These are phyloP conservation scores for Stephanodiscus minutulus DNA, from an alignment of 108 stramenopile species.

Conservation along the genomic window DNA sequence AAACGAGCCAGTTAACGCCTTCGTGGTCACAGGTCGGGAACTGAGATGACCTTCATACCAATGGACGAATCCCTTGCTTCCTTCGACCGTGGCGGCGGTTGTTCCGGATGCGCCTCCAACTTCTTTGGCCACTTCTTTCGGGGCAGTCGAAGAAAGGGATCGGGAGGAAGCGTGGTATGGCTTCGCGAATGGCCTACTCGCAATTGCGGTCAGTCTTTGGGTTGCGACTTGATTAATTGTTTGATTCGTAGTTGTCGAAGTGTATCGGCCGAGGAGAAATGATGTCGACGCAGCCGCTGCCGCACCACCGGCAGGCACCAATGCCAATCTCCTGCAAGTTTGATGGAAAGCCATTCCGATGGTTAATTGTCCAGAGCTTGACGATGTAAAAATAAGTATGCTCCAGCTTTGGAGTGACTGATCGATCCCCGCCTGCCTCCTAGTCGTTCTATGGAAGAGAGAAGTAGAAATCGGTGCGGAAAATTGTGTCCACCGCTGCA, in stretches of 20 bases:
- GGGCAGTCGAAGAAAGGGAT: not conserved
- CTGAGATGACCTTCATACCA: slow-evolving; percentile 77
- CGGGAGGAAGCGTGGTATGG: not conserved
- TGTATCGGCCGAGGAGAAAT: slow-evolving; percentile 14
- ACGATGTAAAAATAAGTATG: no score
- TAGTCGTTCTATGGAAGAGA: no score
- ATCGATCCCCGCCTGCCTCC: no score
- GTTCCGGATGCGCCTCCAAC: slow-evolving; percentile 6
- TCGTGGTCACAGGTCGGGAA: slow-evolving; percentile 62
- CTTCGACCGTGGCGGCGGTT: not conserved
- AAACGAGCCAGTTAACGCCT: slow-evolving; percentile 63
- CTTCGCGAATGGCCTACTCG: not conserved
- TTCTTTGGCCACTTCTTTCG: slow-evolving; percentile 4
- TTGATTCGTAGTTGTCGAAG: slow-evolving; percentile 19
- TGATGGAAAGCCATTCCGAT: slow-evolving; percentile 24
- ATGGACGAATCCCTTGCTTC: slow-evolving; percentile 46
- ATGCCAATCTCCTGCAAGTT: slow-evolving; percentile 4
- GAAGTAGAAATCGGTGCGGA: no score
- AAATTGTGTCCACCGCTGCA: no score
- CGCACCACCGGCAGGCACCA: slow-evolving; percentile 17
- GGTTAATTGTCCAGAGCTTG: not conserved
- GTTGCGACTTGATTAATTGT: slow-evolving; percentile 13
- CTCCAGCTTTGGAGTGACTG: no score
- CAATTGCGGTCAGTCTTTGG: slow-evolving; percentile 12
- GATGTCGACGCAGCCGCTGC: slow-evolving; percentile 26